A percentile compares a stretch with the other conserved stretches of the same genome.
phyloP scores from a whole-genome alignment of 192 early-diverging fungal genomes.

The Coemansia sp. region DNA sequence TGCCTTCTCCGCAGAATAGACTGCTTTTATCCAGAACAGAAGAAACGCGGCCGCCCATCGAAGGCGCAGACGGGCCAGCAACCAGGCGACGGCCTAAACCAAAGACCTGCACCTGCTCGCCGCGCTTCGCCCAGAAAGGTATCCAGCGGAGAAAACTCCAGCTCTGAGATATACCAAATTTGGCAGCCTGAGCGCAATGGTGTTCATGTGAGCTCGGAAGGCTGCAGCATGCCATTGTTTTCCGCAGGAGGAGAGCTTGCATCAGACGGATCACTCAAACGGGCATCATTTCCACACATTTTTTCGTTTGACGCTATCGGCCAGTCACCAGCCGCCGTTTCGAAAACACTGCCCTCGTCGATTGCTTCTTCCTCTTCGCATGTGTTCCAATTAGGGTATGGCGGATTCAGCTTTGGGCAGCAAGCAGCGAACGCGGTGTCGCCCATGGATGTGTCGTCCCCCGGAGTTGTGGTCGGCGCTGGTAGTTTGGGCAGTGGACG shows the following conservation, averaged over 20 bases:
- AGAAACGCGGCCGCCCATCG: conserved; percentile 53
- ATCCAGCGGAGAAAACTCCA: background rate
- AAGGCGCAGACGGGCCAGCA: conserved; percentile 22
- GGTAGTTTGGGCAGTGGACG: background rate
- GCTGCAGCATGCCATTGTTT: background rate
- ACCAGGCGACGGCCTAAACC: background rate
- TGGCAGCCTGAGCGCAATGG: background rate
- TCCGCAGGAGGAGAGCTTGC: conserved; percentile 3
- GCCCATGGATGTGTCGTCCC: background rate
- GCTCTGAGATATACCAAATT: background rate
- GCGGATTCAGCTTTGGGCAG: background rate
- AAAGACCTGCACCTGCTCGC: background rate
- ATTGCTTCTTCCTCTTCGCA: background rate
- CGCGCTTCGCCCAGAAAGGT: background rate
- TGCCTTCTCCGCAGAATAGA: conserved; percentile 43
- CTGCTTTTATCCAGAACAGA: conserved; percentile 45
- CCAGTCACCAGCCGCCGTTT: background rate
- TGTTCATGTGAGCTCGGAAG: background rate
- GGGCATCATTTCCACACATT: background rate
- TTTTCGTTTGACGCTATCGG: background rate
- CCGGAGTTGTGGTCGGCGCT: background rate
- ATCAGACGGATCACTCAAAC: background rate
- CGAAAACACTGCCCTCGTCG: background rate
- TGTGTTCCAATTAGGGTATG: background rate
- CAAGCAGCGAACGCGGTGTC: background rate